Evolutionary conservation across 768 basidiomycete species (phyloP).

Genomic region (Phaffia tasmanica): DNA sequence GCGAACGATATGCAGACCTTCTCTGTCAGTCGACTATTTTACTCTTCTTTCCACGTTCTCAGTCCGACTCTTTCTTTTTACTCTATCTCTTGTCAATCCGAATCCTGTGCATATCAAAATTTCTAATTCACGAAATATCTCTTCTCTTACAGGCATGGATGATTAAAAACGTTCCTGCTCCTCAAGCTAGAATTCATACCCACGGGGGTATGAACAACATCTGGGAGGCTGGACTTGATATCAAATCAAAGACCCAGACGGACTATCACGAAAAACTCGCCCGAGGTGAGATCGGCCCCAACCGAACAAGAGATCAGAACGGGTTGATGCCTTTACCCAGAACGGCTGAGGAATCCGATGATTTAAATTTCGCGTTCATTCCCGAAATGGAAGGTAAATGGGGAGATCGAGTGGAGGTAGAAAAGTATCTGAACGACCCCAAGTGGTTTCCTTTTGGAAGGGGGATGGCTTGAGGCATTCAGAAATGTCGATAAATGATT

Average conservation of each 20-base stretch:
- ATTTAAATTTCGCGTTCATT: neutral
- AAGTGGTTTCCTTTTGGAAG: conserved; percentile 1
- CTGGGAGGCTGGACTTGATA: neutral
- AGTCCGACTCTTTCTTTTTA: neutral
- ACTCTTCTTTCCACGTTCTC: neutral
- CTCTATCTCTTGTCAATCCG: neutral
- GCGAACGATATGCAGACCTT: conserved; percentile 12
- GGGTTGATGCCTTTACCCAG: neutral
- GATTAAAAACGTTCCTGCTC: neutral
- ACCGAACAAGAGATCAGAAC: neutral
- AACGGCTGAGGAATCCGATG: conserved; percentile 5
- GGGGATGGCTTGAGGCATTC: neutral
- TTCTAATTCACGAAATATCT: neutral
- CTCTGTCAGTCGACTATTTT: neutral
- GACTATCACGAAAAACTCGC: neutral
- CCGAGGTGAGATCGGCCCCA: neutral
- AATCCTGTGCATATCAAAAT: no score
- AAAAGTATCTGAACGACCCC: neutral
- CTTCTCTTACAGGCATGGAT: neutral
- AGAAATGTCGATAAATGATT: no score
- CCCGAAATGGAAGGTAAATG: conserved; percentile 15
- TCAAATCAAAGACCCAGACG: neutral
- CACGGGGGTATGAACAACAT: neutral
- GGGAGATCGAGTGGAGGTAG: conserved; percentile 5
- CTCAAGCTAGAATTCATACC: conserved; percentile 2